A percentile compares a stretch with the other conserved stretches of the same genome.
phyloP scores from a whole-genome alignment of 352 stramenopile species.

The Peronospora destructor region DNA sequence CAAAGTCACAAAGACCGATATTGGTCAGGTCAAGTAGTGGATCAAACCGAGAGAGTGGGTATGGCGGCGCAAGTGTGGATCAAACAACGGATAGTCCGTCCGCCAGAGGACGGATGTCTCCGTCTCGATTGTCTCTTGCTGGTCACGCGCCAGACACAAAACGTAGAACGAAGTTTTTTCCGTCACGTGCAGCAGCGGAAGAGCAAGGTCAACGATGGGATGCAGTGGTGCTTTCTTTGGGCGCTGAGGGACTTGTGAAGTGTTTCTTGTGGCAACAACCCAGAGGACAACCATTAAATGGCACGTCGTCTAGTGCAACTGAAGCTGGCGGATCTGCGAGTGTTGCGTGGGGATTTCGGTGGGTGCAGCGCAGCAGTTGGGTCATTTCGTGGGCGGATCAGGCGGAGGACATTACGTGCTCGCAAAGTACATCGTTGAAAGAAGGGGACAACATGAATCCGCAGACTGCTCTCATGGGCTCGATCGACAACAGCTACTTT shows the following conservation, averaged over 20 bases:
- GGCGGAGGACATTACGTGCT: constrained; percentile 79
- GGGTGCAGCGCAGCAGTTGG: constrained; percentile 76
- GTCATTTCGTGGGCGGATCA: constrained; percentile 81
- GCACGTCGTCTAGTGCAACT: constrained; percentile 15
- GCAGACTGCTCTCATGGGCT: constrained; percentile 71
- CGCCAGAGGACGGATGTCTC: constrained; percentile 4
- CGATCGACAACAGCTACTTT: constrained; percentile 76
- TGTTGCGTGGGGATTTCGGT: constrained; percentile 42
- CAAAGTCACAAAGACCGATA: constrained; percentile 8
- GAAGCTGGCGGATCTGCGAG: constrained; percentile 17
- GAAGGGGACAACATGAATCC: constrained; percentile 81
- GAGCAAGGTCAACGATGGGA: constrained; percentile 40
- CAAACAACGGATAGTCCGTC: constrained; percentile 2
- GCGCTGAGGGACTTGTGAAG: constrained; percentile 68
- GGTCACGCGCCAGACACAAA: constrained; percentile 9
- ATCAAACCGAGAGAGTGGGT: constrained; percentile 14
- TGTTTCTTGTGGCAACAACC: constrained; percentile 79
- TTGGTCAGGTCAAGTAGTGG: constrained; percentile 21
- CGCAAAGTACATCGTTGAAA: constrained; percentile 71
- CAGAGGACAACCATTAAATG: constrained; percentile 24
- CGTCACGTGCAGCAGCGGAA: constrained; percentile 3
- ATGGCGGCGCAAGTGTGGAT: background rate
- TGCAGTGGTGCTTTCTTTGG: constrained; percentile 65
- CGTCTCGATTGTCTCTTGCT: constrained; percentile 10
- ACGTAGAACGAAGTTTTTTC: constrained; percentile 11